Evolutionary conservation across 768 basidiomycete species (phyloP), one percentile per base, ranked within the genome.

Genomic region (Neoboletus magnificus): DNA sequence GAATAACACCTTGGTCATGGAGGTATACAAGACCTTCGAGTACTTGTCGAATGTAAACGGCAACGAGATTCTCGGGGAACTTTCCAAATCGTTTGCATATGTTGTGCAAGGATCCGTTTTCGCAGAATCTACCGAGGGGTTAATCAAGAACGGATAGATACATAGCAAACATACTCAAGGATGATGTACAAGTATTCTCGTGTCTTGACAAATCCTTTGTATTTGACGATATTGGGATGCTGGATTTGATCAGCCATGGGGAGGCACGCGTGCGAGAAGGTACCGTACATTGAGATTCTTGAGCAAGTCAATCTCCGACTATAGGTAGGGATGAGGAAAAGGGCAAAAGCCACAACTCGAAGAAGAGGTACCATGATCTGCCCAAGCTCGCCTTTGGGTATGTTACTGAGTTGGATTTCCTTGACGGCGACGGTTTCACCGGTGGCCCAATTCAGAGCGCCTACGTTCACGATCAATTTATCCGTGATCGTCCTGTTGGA

Each of bases 401-500:
- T 95, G 71, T 92, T 94, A 71, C 86, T 88, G 58, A 99, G 75
- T 69, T 92, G 89, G 62, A 99, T 96, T 73, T 98, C 95, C 79
- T 99, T 99, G 66, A 99, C 89, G 3, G 97, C 97, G 40, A 98
- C 96, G 3, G 96, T 97, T 76, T 98, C 97, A 25, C 97, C 97
- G 25, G 93, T 98, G 16, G 91, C 89, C 88, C 93, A 94, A 65
- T 96, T 95, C 67, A 96, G 76, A 46, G 90, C 91, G 62, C 91
- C 91, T 92, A 61, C 35, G 15, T 45, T 41, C 16, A 41, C 48
- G 43, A 86, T 86, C 89, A 89, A 63, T 91, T 91, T 62, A 91
- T 73, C 41, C 83, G 83, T 61, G 85, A 84, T 88, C 41, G 15
- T 37, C 45, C 52, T 18, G 39, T 23, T 50, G 12, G 16, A 29